Evolutionary conservation across 1,139 yeast species (phyloP).

Genomic region (Suhomyces yuchorum): DNA sequence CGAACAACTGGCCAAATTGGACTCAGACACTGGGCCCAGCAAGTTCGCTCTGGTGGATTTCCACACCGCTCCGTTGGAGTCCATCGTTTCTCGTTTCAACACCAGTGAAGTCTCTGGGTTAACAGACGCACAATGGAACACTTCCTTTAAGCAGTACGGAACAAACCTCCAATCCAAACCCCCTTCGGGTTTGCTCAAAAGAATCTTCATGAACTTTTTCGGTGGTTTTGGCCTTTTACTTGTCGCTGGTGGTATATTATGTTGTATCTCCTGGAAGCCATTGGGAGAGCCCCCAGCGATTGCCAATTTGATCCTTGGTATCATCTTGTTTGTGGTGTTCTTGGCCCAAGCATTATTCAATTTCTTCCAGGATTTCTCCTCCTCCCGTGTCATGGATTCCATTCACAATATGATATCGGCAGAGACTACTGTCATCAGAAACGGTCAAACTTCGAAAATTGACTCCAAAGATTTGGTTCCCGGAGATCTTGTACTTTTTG

Average conservation of each 20-base stretch:
- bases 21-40: slow-evolving; percentile 9
- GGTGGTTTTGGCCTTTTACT: slow-evolving; percentile 55
- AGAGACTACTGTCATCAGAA: slow-evolving; percentile 30
- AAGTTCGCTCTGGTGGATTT: slow-evolving; percentile 28
- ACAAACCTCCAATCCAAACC: slow-evolving; percentile 43
- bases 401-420: slow-evolving; percentile 48
- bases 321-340: slow-evolving; percentile 46
- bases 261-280: slow-evolving; percentile 53
- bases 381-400: slow-evolving; percentile 53
- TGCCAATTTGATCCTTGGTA: slow-evolving; percentile 50
- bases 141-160: slow-evolving; percentile 32
- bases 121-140: slow-evolving; percentile 16
- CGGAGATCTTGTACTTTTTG: slow-evolving; percentile 32
- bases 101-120: slow-evolving; percentile 25
- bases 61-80: slow-evolving; percentile 27
- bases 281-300: slow-evolving; percentile 53
- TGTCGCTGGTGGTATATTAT: slow-evolving; percentile 47
- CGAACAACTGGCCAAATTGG: slow-evolving; percentile 12
- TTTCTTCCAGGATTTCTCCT: slow-evolving; percentile 53
- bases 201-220: slow-evolving; percentile 43
- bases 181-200: slow-evolving; percentile 32
- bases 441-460: slow-evolving; percentile 20
- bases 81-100: slow-evolving; percentile 26
- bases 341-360: slow-evolving; percentile 51
- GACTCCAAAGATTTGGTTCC: slow-evolving; percentile 32